A percentile compares a stretch with the other conserved stretches of the same genome.
Evolutionary conservation across 371 early-diverging fungal genomes (phyloP).

Genomic region (Cokeromyces recurvatus): DNA sequence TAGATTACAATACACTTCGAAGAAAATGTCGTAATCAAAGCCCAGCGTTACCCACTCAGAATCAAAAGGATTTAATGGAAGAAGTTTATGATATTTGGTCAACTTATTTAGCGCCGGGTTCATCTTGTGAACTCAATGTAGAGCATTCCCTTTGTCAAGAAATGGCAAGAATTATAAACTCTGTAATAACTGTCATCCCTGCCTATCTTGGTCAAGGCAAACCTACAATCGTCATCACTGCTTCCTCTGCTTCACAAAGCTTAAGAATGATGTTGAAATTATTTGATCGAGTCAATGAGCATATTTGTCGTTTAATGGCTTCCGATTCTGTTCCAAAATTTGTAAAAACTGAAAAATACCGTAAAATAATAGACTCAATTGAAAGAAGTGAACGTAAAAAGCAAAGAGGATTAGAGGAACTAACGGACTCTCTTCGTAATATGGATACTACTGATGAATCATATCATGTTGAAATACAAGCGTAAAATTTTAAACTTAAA

Average conservation of each 20-base stretch:
- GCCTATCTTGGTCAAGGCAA: constrained; percentile 29
- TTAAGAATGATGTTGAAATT: constrained; percentile 47
- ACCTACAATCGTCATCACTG: constrained; percentile 34
- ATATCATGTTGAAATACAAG: background rate
- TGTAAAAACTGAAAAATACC: constrained; percentile 63
- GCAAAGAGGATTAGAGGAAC: constrained; percentile 10
- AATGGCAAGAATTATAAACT: constrained; percentile 42
- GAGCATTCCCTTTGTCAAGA: constrained; percentile 46
- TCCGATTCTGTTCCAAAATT: constrained; percentile 81
- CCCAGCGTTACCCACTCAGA: constrained; percentile 26
- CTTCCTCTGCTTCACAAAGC: constrained; percentile 34
- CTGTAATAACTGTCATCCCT: constrained; percentile 33
- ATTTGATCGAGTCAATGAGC: constrained; percentile 63
- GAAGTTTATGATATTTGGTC: constrained; percentile 61
- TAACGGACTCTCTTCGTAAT: constrained; percentile 4
- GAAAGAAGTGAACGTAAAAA: constrained; percentile 20
- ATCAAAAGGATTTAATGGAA: constrained; percentile 42
- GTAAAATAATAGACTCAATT: constrained; percentile 20
- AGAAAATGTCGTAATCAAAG: constrained; percentile 36
- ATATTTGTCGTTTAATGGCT: constrained; percentile 73
- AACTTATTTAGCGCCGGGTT: constrained; percentile 54
- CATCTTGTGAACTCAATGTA: constrained; percentile 58
- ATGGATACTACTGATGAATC: constrained; percentile 1
- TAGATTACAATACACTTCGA: constrained; percentile 45
- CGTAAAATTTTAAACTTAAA: background rate